Evolutionary conservation across 805 yeast genomes (phyloP).

Genomic region (Sungouiella blattae): DNA sequence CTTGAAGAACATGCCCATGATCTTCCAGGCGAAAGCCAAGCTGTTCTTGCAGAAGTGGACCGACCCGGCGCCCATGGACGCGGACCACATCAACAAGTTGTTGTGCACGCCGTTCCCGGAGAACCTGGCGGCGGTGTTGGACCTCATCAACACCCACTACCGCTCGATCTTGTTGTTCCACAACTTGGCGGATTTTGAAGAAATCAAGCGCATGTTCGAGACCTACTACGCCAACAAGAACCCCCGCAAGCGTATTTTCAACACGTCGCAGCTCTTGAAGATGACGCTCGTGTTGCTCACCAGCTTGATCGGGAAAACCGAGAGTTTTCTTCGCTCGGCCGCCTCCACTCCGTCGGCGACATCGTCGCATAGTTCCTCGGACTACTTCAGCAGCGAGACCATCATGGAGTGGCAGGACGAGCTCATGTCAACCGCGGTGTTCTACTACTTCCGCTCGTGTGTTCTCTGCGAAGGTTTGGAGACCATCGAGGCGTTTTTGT

Average conservation of each 20-base stretch:
- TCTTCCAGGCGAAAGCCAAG: constrained; percentile 17
- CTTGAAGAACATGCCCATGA: constrained; percentile 26
- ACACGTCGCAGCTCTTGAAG: constrained; percentile 5
- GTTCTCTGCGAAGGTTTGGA: constrained; percentile 8
- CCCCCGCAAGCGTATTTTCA: constrained; percentile 2
- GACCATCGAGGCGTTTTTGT: constrained; percentile 7
- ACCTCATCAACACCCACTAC: constrained; percentile 3
- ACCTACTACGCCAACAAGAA: constrained; percentile 6
- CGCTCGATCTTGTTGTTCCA: constrained; percentile 1
- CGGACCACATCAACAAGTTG: constrained; percentile 14
- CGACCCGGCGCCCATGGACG: constrained; percentile 26
- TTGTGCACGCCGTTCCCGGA: constrained; percentile 23
- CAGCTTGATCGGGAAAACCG: too few species aligned
- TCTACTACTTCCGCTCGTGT: constrained; percentile 6
- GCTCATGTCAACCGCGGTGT: constrained; percentile 5
- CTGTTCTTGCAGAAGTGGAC: constrained; percentile 24
- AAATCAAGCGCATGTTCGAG: constrained; percentile 3
- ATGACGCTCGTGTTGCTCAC: constrained; percentile 6
- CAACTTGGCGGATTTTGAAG: too few species aligned
- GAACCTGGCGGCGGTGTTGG: constrained; percentile 9
- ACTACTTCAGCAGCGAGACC: too few species aligned
- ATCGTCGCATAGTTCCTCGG: too few species aligned
- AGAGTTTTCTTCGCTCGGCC: constrained; percentile 2
- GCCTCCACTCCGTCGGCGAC: background rate
- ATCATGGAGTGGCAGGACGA: constrained; percentile 3